phyloP scores from a whole-genome alignment of 2,329 filamentous ascomycete species.

The Cytospora piceicola region DNA sequence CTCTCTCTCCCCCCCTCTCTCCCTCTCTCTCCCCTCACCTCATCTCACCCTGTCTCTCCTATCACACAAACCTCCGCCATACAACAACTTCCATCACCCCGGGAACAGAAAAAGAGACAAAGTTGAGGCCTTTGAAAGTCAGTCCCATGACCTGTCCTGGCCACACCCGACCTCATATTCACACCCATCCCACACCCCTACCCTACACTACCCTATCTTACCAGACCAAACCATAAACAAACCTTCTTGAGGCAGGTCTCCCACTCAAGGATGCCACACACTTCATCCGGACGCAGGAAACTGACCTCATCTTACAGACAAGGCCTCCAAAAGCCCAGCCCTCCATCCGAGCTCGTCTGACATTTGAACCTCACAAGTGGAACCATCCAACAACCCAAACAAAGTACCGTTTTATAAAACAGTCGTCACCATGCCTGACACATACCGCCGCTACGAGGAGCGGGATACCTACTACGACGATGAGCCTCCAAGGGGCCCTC shows the following conservation, averaged over 20 bases:
- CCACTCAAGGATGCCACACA: background rate
- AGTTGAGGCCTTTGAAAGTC: background rate
- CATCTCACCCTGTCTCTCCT: background rate
- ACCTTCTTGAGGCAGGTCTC: background rate
- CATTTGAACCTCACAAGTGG: slow-evolving; percentile 15
- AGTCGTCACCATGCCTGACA: slow-evolving; percentile 34
- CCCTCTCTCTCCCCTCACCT: background rate
- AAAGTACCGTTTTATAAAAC: slow-evolving; percentile 6
- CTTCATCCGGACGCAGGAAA: slow-evolving; percentile 3
- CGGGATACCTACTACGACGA: slow-evolving; percentile 49
- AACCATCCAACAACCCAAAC: slow-evolving; percentile 10
- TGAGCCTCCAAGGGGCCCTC: slow-evolving; percentile 24
- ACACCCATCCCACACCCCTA: too few species aligned
- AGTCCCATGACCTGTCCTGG: background rate
- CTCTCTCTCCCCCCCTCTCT: too few species aligned
- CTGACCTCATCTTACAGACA: slow-evolving; percentile 11
- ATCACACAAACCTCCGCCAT: background rate
- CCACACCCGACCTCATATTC: background rate
- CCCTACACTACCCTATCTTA: background rate
- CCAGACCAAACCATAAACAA: background rate
- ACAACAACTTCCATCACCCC: background rate
- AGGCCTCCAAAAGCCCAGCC: slow-evolving; percentile 13
- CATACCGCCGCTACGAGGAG: slow-evolving; percentile 47
- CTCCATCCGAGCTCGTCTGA: slow-evolving; percentile 5
- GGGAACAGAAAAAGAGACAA: background rate